A percentile compares a stretch with the other conserved stretches of the same genome.
These are phyloP conservation scores for Chrysanthemum makinoi DNA, from an alignment of 129 eudicot species.

Conservation along the genomic window DNA sequence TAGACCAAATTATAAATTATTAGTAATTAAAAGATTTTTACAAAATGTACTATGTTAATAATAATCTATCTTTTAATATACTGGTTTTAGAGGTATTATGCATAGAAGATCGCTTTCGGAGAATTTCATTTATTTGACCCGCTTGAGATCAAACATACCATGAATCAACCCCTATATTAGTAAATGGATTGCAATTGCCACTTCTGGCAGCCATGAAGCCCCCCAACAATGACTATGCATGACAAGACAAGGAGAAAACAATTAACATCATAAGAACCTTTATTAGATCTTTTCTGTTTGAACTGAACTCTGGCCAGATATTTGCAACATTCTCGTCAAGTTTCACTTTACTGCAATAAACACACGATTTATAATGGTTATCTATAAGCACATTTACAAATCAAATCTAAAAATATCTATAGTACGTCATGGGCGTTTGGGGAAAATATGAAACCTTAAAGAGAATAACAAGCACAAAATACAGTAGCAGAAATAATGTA, in stretches of 20 bases:
- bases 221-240: too few species aligned
- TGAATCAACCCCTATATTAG: background rate
- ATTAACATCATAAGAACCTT: constrained; percentile 43
- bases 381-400: background rate
- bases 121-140: too few species aligned
- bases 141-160: too few species aligned
- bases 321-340: constrained; percentile 70
- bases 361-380: background rate
- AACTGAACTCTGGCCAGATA: constrained; percentile 76
- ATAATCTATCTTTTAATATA: too few species aligned
- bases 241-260: too few species aligned
- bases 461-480: constrained; percentile 10
- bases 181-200: too few species aligned
- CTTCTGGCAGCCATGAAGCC: too few species aligned
- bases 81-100: too few species aligned
- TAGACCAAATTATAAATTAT: too few species aligned
- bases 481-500: background rate
- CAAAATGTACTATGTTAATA: too few species aligned
- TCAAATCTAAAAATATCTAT: background rate
- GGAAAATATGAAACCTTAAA: background rate
- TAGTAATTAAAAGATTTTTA: too few species aligned
- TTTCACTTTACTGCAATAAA: constrained; percentile 55
- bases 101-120: too few species aligned
- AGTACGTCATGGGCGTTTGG: background rate
- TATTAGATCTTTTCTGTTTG: constrained; percentile 67